Evolutionary conservation across 2,329 filamentous ascomycete genomes (phyloP).

Genomic region (Polytolypa hystricis): DNA sequence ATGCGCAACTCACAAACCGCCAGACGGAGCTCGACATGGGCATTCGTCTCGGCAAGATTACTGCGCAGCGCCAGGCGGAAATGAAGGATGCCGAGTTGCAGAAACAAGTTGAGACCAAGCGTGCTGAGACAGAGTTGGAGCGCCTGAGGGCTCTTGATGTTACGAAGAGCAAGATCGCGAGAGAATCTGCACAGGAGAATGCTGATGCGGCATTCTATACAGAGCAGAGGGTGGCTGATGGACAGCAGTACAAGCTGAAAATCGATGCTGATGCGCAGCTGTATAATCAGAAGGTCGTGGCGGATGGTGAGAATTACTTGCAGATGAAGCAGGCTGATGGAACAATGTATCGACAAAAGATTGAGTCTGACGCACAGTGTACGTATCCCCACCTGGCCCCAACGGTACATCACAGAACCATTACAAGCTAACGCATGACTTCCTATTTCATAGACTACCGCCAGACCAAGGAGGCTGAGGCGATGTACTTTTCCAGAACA

Average conservation of each 20-base stretch:
- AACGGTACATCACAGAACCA: too few relatives aligned
- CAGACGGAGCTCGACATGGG: constrained; percentile 63
- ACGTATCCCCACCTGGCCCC: too few relatives aligned
- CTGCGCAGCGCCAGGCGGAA: constrained; percentile 62
- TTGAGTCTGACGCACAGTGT: constrained; percentile 27
- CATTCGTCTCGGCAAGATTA: constrained; percentile 64
- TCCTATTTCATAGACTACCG: constrained; percentile 20
- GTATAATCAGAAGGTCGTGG: constrained; percentile 23
- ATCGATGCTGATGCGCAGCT: constrained; percentile 29
- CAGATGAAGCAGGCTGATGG: constrained; percentile 46
- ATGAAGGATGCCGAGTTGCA: constrained; percentile 69
- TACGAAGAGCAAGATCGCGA: constrained; percentile 54
- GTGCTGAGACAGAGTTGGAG: constrained; percentile 69
- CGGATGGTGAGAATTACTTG: constrained; percentile 40
- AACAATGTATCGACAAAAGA: constrained; percentile 26
- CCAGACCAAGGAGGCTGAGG: constrained; percentile 34
- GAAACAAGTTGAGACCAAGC: constrained; percentile 64
- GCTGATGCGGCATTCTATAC: constrained; percentile 41
- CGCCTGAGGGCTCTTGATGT: constrained; percentile 66
- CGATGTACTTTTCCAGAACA: constrained; percentile 47
- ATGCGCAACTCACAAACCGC: constrained; percentile 61
- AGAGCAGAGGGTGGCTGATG: constrained; percentile 44
- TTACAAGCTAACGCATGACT: constrained; percentile 5
- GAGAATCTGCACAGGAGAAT: constrained; percentile 32
- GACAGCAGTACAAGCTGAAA: constrained; percentile 28